Conservation (phyloP, 2,329 filamentous ascomycete genomes). For the Neodidymelliopsis sp. region DNA sequence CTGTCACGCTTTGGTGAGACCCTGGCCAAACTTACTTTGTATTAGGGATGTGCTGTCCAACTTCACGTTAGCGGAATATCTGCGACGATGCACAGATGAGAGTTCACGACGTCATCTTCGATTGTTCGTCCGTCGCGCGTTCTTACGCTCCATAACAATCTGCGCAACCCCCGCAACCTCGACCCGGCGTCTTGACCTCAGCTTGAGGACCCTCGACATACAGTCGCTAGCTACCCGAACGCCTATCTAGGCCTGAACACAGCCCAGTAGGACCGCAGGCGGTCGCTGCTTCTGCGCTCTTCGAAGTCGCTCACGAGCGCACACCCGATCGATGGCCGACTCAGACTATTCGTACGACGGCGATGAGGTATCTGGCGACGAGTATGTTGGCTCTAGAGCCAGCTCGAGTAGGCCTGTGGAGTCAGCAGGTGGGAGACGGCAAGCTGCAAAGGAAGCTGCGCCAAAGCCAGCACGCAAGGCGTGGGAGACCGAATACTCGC, state of each 20-base stretch:
- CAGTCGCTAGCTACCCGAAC: not conserved
- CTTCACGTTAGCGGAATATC: not conserved
- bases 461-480: constrained; percentile 55
- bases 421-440: constrained; percentile 30
- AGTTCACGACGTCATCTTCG: constrained; percentile 14
- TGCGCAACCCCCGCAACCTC: not conserved
- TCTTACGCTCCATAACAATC: constrained; percentile 1
- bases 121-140: constrained; percentile 5
- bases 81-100: constrained; percentile 1
- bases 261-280: constrained; percentile 4
- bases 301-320: constrained; percentile 5
- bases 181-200: not conserved
- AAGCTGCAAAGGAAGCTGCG: constrained; percentile 28
- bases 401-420: constrained; percentile 36
- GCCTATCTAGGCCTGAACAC: not conserved
- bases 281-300: not conserved
- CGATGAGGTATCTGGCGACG: constrained; percentile 68
- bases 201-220: not conserved
- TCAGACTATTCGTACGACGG: constrained; percentile 76
- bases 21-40: constrained; percentile 1
- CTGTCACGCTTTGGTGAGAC: constrained; percentile 1
- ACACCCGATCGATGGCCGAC: constrained; percentile 66
- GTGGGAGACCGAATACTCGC: constrained; percentile 55
- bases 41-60: not conserved
- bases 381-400: constrained; percentile 58